These are phyloP conservation scores for Typha latifolia DNA, from an alignment of 176 grass and related monocot genomes.

Conservation along the genomic window DNA sequence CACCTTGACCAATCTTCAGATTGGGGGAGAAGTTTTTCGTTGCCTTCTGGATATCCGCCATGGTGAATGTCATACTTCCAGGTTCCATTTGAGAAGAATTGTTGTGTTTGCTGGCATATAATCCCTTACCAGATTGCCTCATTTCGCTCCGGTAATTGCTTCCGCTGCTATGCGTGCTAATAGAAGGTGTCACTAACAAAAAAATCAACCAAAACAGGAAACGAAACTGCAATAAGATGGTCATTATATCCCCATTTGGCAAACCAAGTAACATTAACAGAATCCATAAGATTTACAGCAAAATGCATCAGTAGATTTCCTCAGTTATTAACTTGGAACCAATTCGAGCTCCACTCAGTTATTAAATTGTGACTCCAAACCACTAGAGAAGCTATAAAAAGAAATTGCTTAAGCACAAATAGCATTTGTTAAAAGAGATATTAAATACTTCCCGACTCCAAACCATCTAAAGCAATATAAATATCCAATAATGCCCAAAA, in stretches of 20 bases:
- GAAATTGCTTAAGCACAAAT: too few relatives aligned
- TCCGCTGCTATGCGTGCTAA: slow-evolving; percentile 31
- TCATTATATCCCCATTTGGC: background rate
- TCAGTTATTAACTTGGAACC: too few relatives aligned
- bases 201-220: slow-evolving; percentile 7
- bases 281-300: background rate
- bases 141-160: slow-evolving; percentile 26
- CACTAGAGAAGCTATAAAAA: too few relatives aligned
- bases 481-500: too few relatives aligned
- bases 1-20: slow-evolving; percentile 70
- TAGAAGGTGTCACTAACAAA: slow-evolving; percentile 24
- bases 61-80: slow-evolving; percentile 42
- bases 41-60: slow-evolving; percentile 69
- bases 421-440: too few relatives aligned
- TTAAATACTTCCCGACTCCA: too few relatives aligned
- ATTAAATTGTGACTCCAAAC: too few relatives aligned
- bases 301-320: too few relatives aligned
- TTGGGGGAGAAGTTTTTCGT: slow-evolving; percentile 76
- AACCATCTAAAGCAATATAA: too few relatives aligned
- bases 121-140: slow-evolving; percentile 21
- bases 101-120: slow-evolving; percentile 21
- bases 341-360: too few relatives aligned
- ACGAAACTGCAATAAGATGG: background rate
- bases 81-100: slow-evolving; percentile 42
- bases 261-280: background rate